Evolutionary conservation across 768 basidiomycete species (phyloP), one percentile per base, ranked within the genome.

Genomic region (Mycena haematopus): DNA sequence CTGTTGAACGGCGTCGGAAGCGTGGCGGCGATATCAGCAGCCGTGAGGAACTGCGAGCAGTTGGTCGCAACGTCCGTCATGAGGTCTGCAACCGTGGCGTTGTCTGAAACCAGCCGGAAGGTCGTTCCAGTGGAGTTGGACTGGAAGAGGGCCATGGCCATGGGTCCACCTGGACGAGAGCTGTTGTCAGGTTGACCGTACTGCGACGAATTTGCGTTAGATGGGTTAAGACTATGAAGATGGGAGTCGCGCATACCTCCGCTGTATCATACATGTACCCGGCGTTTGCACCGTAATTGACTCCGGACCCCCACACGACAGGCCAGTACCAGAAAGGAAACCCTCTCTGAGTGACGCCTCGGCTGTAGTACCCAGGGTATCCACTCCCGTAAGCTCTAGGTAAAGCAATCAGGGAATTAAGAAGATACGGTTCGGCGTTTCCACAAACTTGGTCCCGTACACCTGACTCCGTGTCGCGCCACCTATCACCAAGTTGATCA

Each of bases 281-380:
- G 7, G 68, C 69, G 7, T 73, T 74, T 6, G 66, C 57, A 15
- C 65, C 17, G 60, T 69, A 74, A 38, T 36, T 73, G 27, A 60
- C 56, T 15, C 15, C 65, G 1, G 73, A 74, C 2, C 74, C 76
- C 83, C 85, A 89, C 1, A 79, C 78, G 11, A 89, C 44, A 8
- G 88, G 88, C 87, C 88, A 90, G 74, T 81, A 90, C 64, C 78
- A 79, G 63, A 86, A 90, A 0, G 89, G 89, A 69, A 90, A 89
- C 2, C 78, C 78, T 0, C 79, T 78, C 0, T 80, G 80, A 0
- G 65, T 46, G 19, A 86, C 84, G 15, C 86, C 85, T 4, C 78
- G 77, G 8, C 76, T 75, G 4, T 68, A 24, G 15, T 78, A 25
- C 1, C 84, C 83, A 36, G 87, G 87, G 68, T 89, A 89, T 3